Conservation (phyloP, 1,284 basidiomycete species). For the Leccinum fallax region DNA sequence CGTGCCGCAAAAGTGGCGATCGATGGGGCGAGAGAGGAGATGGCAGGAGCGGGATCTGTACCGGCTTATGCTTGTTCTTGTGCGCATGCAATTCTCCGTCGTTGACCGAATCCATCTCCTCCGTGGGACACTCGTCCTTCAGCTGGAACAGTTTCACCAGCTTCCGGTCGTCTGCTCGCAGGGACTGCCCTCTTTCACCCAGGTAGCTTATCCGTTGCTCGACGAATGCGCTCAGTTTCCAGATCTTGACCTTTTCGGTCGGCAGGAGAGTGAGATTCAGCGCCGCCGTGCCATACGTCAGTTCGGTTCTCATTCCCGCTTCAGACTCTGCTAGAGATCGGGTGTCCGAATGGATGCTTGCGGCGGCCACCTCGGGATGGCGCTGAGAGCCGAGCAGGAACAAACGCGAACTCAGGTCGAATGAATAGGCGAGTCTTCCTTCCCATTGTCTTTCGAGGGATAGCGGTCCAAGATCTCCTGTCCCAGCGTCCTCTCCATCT, state of each 20-base stretch:
- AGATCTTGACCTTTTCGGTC: constrained; percentile 83
- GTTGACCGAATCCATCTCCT: constrained; percentile 65
- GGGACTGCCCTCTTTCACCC: not conserved
- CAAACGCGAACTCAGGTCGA: constrained; percentile 81
- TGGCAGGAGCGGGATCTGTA: constrained; percentile 66
- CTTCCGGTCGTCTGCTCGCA: constrained; percentile 9
- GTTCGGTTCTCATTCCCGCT: constrained; percentile 13
- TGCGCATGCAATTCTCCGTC: constrained; percentile 50
- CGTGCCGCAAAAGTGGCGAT: constrained; percentile 26
- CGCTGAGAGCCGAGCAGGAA: constrained; percentile 70
- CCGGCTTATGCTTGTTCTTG: constrained; percentile 34
- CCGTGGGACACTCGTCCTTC: constrained; percentile 18
- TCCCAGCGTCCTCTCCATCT: constrained; percentile 58
- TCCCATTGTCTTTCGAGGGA: constrained; percentile 93
- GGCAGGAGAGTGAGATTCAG: constrained; percentile 86
- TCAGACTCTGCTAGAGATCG: constrained; percentile 5
- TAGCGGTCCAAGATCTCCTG: constrained; percentile 30
- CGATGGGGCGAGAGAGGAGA: constrained; percentile 34
- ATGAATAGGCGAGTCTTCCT: constrained; percentile 83
- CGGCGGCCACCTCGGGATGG: constrained; percentile 4
- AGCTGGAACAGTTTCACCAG: constrained; percentile 23
- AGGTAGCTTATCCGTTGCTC: constrained; percentile 53
- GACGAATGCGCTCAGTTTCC: constrained; percentile 73
- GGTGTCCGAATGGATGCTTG: not conserved
- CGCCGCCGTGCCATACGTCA: constrained; percentile 63